Conservation (phyloP, 2,329 filamentous ascomycete genomes). For the Pseudonectria buxi region DNA sequence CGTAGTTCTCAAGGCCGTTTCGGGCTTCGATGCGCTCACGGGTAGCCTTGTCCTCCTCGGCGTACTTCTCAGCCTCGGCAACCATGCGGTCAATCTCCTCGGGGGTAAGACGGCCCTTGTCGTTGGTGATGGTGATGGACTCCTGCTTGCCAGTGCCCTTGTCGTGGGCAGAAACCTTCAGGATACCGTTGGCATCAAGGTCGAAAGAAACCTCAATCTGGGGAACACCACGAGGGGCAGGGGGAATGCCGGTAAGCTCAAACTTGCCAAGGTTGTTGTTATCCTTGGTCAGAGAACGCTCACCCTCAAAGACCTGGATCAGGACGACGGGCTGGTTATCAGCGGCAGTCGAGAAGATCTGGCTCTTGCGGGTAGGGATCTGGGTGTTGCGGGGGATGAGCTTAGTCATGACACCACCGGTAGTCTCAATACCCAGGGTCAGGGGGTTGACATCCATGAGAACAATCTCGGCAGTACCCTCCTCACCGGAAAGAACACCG, state of each 20-base stretch:
- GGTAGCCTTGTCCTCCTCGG: slow-evolving; percentile 98
- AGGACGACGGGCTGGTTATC: slow-evolving; percentile 95
- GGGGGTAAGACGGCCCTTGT: slow-evolving; percentile 93
- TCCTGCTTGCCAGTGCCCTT: slow-evolving; percentile 98
- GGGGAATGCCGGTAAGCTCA: slow-evolving; percentile 91
- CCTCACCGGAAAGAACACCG: slow-evolving; percentile 87
- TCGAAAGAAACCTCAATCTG: slow-evolving; percentile 98
- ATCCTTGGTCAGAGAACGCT: slow-evolving; percentile 89
- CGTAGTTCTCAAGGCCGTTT: slow-evolving; percentile 98
- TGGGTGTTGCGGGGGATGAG: slow-evolving; percentile 90
- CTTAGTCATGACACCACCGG: slow-evolving; percentile 96
- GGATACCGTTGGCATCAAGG: slow-evolving; percentile 96
- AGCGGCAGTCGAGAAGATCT: slow-evolving; percentile 95
- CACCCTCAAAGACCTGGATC: slow-evolving; percentile 93
- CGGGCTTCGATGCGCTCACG: slow-evolving; percentile 94
- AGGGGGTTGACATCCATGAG: slow-evolving; percentile 97
- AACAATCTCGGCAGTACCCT: slow-evolving; percentile 71
- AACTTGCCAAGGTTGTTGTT: slow-evolving; percentile 98
- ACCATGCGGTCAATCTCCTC: slow-evolving; percentile 99
- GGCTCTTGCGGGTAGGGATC: slow-evolving; percentile 92
- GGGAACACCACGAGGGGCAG: slow-evolving; percentile 90
- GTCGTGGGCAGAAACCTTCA: slow-evolving; percentile 92
- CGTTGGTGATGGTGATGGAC: slow-evolving; percentile 98
- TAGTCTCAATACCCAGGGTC: slow-evolving; percentile 95
- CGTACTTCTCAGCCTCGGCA: slow-evolving; percentile 94